Conservation (phyloP, 441 rosid genomes). For the Syzygium syzygioides region DNA sequence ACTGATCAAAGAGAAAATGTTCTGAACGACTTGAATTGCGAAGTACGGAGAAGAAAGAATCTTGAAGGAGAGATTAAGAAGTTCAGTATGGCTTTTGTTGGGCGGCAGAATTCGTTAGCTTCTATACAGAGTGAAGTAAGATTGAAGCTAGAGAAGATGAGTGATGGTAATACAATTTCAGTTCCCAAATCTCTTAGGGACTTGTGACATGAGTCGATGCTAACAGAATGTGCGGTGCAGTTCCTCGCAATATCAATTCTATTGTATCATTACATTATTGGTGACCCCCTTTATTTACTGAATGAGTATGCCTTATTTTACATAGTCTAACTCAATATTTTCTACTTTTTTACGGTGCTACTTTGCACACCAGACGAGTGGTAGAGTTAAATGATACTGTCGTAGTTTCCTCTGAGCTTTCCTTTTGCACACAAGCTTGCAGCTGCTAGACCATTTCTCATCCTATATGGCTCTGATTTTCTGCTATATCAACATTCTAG, state of each 20-base stretch:
- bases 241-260: not conserved
- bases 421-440: not conserved
- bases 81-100: slow-evolving; percentile 52
- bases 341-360: not conserved
- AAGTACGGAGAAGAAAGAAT: slow-evolving; percentile 48
- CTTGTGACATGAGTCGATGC: not conserved
- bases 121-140: slow-evolving; percentile 56
- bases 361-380: not conserved
- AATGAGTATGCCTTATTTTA: not conserved
- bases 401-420: not conserved
- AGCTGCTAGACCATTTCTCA: not conserved
- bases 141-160: slow-evolving; percentile 53
- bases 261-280: not conserved
- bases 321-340: not conserved
- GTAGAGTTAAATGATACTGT: not conserved
- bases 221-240: not conserved
- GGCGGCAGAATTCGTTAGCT: slow-evolving; percentile 45
- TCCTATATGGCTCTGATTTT: not conserved
- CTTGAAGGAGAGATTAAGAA: slow-evolving; percentile 70
- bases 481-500: not conserved
- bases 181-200: slow-evolving; percentile 35
- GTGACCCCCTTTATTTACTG: not conserved
- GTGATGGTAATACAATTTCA: slow-evolving; percentile 27
- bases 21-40: slow-evolving; percentile 45
- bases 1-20: slow-evolving; percentile 47